A percentile compares a stretch with the other conserved stretches of the same genome.
Conservation (phyloP, 2,329 filamentous ascomycete species). For the Fusarium setosum region DNA sequence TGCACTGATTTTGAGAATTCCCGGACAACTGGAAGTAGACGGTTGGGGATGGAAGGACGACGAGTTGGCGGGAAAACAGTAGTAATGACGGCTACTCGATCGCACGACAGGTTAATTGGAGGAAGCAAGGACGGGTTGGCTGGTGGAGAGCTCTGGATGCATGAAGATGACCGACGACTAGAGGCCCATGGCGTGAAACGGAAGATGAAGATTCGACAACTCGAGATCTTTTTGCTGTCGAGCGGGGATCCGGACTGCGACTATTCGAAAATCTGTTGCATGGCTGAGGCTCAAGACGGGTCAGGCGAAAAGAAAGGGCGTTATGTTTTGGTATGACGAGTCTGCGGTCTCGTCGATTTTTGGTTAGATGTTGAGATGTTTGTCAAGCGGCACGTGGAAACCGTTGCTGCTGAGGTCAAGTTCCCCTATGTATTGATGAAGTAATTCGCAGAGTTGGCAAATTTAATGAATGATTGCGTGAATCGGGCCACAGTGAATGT, state of each 20-base stretch:
- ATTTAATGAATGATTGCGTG: slow-evolving; percentile 15
- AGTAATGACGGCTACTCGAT: slow-evolving; percentile 1
- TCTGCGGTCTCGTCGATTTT: slow-evolving; percentile 9
- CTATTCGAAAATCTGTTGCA: slow-evolving; percentile 30
- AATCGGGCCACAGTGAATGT: not conserved
- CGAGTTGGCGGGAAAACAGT: not conserved
- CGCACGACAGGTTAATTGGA: slow-evolving; percentile 18
- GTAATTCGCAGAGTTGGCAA: slow-evolving; percentile 25
- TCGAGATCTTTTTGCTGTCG: slow-evolving; percentile 14
- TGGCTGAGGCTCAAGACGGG: slow-evolving; percentile 11
- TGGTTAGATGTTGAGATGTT: slow-evolving; percentile 24
- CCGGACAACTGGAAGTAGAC: slow-evolving; percentile 35
- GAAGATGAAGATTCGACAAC: slow-evolving; percentile 14
- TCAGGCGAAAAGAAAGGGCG: slow-evolving; percentile 30
- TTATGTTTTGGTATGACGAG: slow-evolving; percentile 13
- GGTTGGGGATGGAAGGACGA: slow-evolving; percentile 5
- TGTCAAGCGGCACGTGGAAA: slow-evolving; percentile 28
- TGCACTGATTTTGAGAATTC: slow-evolving; percentile 35
- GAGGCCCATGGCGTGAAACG: slow-evolving; percentile 23
- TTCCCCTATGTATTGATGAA: slow-evolving; percentile 39
- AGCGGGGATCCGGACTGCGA: slow-evolving; percentile 16
- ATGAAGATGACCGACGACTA: slow-evolving; percentile 30
- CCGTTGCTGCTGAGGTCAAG: slow-evolving; percentile 25
- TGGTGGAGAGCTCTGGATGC: slow-evolving; percentile 21
- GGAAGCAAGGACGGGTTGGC: slow-evolving; percentile 7